Percentiles rank a stretch among this genome's conserved stretches.
Evolutionary conservation across 176 grass and related monocot species (phyloP).

Genomic region (Eleusine coracana): DNA sequence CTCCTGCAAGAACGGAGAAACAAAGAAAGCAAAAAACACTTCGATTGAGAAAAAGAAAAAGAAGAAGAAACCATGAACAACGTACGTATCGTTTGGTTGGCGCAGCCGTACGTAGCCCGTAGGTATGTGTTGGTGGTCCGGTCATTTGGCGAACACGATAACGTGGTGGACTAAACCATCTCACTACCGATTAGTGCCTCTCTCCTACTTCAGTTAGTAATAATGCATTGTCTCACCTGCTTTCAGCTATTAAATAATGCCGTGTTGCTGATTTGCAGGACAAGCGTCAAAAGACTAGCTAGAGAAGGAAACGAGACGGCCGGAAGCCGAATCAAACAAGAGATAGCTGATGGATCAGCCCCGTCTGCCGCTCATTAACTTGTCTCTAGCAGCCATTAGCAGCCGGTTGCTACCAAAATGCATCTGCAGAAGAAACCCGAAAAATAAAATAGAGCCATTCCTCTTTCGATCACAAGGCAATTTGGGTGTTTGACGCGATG

Average conservation of each 20-base stretch:
- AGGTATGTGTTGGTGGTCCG: no score
- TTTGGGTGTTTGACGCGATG: neutral
- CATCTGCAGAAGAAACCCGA: neutral
- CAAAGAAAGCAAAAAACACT: no score
- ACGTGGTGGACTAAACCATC: neutral
- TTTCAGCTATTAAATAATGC: neutral
- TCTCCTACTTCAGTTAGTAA: neutral
- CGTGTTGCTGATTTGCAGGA: neutral
- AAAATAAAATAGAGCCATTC: neutral
- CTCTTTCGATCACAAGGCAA: neutral
- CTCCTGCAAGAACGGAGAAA: no score
- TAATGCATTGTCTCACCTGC: neutral
- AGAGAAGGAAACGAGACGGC: neutral
- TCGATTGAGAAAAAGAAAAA: no score
- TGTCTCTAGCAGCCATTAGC: neutral
- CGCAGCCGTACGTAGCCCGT: no score
- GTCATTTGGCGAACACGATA: neutral
- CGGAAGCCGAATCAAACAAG: neutral
- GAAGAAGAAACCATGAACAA: no score
- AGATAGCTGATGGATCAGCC: neutral
- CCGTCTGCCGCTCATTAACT: neutral
- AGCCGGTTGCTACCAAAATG: neutral
- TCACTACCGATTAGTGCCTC: neutral
- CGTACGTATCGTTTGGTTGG: neutral
- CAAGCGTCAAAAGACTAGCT: conserved; percentile 8